Evolutionary conservation across 2,329 filamentous ascomycete genomes (phyloP), one percentile per base, ranked within the genome.

Genomic region (Pseudogymnoascus sp.): DNA sequence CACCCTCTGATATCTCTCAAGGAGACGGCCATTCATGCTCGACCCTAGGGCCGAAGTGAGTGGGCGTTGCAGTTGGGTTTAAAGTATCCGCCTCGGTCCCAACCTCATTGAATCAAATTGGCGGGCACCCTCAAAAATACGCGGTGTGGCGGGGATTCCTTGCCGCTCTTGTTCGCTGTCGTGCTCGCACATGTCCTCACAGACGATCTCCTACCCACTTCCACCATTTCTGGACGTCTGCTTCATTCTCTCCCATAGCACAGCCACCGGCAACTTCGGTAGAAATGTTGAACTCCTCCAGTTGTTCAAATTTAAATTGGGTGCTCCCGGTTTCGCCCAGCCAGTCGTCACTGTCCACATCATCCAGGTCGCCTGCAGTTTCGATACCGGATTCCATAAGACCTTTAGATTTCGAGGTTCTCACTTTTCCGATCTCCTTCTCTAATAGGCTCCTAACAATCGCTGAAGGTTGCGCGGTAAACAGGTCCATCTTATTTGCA

Each of bases 401-500:
- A 0, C 91, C 92, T 77, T 90, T 93, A 69, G 87, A 89, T 73
- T 86, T 86, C 42, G 89, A 90, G 64, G 81, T 80, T 59, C 93
- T 84, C 62, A 97, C 88, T 60, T 88, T 85, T 26, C 87, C 85
- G 65, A 97, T 85, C 74, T 97, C 93, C 11, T 82, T 80, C 77
- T 97, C 93, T 12, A 99, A 79, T 67, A 83, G 85, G 62, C 81
- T 81, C 75, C 85, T 88, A 65, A 97, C 90, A 34, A 96, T 80
- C 5, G 83, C 82, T 0, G 90, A 84, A 0, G 95, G 95, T 61
- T 97, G 78, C 6, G 93, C 91, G 0, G 95, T 97, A 74, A 99
- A 99, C 0, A 99, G 81, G 74, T 99, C 95, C 73, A 92, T 83
- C 81, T 99, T 99, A 77, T 97, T 99, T 62, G 92, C 93, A 1